Evolutionary conservation across 177 flowering plant genomes (phyloP).

Genomic region (Vitis hybrid): DNA sequence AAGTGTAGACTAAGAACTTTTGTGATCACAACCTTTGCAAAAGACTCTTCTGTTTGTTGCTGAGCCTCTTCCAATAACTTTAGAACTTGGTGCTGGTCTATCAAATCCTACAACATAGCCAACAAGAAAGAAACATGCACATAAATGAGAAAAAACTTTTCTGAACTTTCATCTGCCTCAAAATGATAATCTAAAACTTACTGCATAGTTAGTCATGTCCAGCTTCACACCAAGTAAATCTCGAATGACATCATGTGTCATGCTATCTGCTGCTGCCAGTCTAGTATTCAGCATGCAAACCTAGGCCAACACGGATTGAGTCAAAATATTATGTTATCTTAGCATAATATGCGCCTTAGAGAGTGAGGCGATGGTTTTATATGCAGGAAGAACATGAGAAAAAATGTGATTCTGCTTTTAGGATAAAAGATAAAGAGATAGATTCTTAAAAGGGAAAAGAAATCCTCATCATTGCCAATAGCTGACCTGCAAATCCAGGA

Average conservation of each 20-base stretch:
- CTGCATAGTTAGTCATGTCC: conserved; percentile 85
- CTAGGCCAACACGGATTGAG: conserved; percentile 30
- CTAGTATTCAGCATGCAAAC: conserved; percentile 67
- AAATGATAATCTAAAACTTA: conserved; percentile 35
- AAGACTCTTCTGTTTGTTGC: conserved; percentile 43
- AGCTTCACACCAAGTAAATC: conserved; percentile 87
- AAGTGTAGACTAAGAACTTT: neutral
- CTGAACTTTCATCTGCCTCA: neutral
- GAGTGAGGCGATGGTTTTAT: too few species aligned
- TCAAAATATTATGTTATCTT: neutral
- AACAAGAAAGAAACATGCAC: conserved; percentile 8
- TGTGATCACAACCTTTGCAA: conserved; percentile 43
- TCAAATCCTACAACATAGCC: conserved; percentile 47
- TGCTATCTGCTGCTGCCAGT: conserved; percentile 85
- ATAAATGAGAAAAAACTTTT: conserved; percentile 5
- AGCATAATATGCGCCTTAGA: too few species aligned
- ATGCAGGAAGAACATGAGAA: too few species aligned
- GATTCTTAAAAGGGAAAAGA: neutral
- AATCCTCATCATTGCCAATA: neutral
- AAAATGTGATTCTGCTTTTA: too few species aligned
- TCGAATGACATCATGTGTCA: conserved; percentile 95
- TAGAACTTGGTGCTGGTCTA: conserved; percentile 64
- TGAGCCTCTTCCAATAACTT: conserved; percentile 66
- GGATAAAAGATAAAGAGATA: too few species aligned
- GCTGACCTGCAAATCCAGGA: neutral